A percentile compares a stretch with the other conserved stretches of the same genome.
phyloP scores from a whole-genome alignment of 148 eudicot genomes.

The Tetragonia tetragonoides region DNA sequence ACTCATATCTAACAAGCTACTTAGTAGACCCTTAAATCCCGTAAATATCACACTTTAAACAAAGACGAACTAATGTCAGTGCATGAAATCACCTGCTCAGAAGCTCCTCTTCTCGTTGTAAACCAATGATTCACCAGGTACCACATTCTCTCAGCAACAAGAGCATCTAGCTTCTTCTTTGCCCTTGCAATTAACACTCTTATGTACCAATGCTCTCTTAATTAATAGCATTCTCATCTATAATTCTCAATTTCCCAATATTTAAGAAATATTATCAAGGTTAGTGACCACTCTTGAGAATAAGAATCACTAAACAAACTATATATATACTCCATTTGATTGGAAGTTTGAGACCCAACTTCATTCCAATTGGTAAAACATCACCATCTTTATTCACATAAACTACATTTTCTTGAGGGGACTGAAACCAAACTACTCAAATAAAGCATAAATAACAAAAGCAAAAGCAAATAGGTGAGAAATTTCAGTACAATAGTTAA shows the following conservation, averaged over 20 bases:
- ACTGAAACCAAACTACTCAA: background rate
- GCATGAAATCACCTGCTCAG: conserved; percentile 63
- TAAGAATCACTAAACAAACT: background rate
- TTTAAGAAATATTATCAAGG: background rate
- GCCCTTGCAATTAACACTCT: conserved; percentile 82
- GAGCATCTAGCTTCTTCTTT: conserved; percentile 69
- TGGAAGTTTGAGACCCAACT: background rate
- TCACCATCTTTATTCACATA: background rate
- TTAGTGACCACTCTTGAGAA: background rate
- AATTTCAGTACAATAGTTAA: background rate
- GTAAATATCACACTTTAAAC: conserved; percentile 24
- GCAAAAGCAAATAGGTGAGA: background rate
- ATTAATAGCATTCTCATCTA: no score
- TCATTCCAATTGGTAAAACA: background rate
- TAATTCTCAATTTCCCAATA: no score
- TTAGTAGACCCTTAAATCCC: conserved; percentile 52
- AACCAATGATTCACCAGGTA: conserved; percentile 80
- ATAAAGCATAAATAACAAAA: background rate
- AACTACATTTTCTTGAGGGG: background rate
- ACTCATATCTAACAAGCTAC: conserved; percentile 2
- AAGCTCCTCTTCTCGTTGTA: conserved; percentile 81
- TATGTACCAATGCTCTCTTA: conserved; percentile 29
- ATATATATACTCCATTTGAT: background rate
- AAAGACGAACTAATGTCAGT: conserved; percentile 27
- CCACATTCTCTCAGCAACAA: conserved; percentile 87